Base-by-base conservation (phyloP, 768 basidiomycete species). In the Amanita subjunquillea region DNA sequence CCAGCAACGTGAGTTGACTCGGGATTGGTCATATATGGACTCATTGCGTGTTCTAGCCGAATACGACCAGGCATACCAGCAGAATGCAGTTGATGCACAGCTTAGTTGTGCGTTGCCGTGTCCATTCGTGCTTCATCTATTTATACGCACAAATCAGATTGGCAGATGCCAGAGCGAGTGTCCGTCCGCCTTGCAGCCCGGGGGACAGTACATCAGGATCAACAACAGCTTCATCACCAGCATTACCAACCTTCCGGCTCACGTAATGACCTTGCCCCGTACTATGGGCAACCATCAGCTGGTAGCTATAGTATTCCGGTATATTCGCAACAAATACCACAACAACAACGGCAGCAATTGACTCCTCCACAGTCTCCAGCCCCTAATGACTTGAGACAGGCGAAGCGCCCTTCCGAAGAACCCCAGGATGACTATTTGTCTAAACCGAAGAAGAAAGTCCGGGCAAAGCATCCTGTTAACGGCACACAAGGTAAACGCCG, bases 161-260 rank as follows among this genome's bases (percentile, higher is more conserved):
- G 72, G 67, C 82, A 83, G 68, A 52, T 57, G 46, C 59, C 70
- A 61, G 76, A 82, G 59, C 68, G 83, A 54, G 78, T 72, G 51
- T 80, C 80, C 61, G 63, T 82, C 63, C 80, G 80, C 58, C 57
- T 83, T 59, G 76, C 74, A 42, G 79, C 80, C 32, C 78, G 81
- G 42, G 75, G 66, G 43, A 66, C 69, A 27, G 60, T 63, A 13
- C 62, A 66, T 47, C 65, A 22, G 17, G 51, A 45, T 20, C 68
- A 62, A 57, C 63, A 57, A 42, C 65, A 48, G 58, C 65, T 48
- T 58, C 65, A 60, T 30, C 66, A 53, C 22, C 43, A 54, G n/a
- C 55, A 48, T 29, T 58, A 56, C 34, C 55, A 48, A 43, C 6
- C 41, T 45, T 12, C 34, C 8, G 27, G 36, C 25, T 45, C 32